Percentiles rank a stretch among this genome's conserved stretches.
phyloP scores from a whole-genome alignment of 345 rosid genomes.

The Eucalyptus pumila region DNA sequence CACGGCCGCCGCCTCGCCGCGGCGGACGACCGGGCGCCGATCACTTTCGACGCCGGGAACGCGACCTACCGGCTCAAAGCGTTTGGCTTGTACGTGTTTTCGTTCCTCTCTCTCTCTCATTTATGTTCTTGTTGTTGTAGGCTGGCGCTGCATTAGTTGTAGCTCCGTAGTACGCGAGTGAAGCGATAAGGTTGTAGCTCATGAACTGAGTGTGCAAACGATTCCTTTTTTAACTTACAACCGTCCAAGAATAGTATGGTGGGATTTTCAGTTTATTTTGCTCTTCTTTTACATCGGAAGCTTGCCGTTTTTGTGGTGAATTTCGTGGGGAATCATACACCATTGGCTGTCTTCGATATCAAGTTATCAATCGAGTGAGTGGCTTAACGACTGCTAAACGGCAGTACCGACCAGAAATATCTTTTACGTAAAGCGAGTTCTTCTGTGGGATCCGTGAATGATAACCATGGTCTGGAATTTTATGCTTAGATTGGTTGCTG shows the following conservation, averaged over 20 bases:
- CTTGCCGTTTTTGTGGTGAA: not conserved
- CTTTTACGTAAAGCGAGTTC: not conserved
- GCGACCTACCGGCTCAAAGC: slow-evolving; percentile 25
- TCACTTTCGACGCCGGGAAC: slow-evolving; percentile 57
- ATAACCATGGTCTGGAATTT: not conserved
- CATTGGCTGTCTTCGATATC: not conserved
- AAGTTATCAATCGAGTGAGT: not conserved
- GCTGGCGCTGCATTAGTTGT: not conserved
- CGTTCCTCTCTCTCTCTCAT: not conserved
- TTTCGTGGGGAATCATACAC: not conserved
- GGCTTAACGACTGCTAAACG: not conserved
- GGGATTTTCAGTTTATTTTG: not conserved
- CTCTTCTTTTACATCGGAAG: not conserved
- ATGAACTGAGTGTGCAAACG: not conserved
- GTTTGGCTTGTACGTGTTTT: slow-evolving; percentile 58
- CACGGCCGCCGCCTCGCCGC: slow-evolving; percentile 57
- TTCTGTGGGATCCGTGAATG: not conserved
- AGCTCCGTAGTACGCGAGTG: not conserved
- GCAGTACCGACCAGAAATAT: not conserved
- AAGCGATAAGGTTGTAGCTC: not conserved
- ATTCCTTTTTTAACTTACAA: not conserved
- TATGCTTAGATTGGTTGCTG: not conserved
- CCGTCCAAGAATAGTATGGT: not conserved
- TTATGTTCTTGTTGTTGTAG: not conserved
- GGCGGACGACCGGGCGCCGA: slow-evolving; percentile 21